phyloP scores from a whole-genome alignment of 2,329 filamentous ascomycete species.

The Fusarium fracticaudum region DNA sequence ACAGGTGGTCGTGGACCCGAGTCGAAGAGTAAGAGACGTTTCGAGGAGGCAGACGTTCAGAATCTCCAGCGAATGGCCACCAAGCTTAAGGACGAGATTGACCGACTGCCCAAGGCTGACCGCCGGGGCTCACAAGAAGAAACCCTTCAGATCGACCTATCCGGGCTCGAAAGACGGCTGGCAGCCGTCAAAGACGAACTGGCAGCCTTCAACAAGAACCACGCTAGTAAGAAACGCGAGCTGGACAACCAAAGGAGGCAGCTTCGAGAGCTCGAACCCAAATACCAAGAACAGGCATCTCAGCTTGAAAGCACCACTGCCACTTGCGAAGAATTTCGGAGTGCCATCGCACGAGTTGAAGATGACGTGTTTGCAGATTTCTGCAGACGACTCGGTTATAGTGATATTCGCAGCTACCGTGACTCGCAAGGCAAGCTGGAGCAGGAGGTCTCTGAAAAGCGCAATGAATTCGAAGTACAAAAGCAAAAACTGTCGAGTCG shows the following conservation, averaged over 20 bases:
- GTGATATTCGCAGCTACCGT: slow-evolving; percentile 91
- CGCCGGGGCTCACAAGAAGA: slow-evolving; percentile 83
- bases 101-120: slow-evolving; percentile 81
- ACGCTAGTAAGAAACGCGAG: slow-evolving; percentile 85
- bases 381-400: slow-evolving; percentile 86
- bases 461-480: slow-evolving; percentile 86
- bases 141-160: slow-evolving; percentile 79
- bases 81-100: slow-evolving; percentile 80
- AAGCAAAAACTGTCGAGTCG: slow-evolving; percentile 75
- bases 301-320: slow-evolving; percentile 69
- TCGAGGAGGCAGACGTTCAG: slow-evolving; percentile 90
- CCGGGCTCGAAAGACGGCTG: slow-evolving; percentile 81
- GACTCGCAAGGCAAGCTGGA: slow-evolving; percentile 92
- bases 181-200: slow-evolving; percentile 78
- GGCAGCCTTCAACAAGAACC: slow-evolving; percentile 81
- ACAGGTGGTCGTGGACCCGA: slow-evolving; percentile 89
- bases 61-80: slow-evolving; percentile 80
- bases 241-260: slow-evolving; percentile 77
- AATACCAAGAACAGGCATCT: slow-evolving; percentile 76
- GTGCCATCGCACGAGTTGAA: slow-evolving; percentile 80
- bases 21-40: slow-evolving; percentile 80
- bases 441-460: slow-evolving; percentile 88
- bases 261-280: slow-evolving; percentile 79
- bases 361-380: slow-evolving; percentile 89
- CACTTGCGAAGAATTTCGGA: slow-evolving; percentile 62